These are phyloP conservation scores for Rhizopogon vulgaris DNA, from an alignment of 768 basidiomycete species.

Conservation along the genomic window DNA sequence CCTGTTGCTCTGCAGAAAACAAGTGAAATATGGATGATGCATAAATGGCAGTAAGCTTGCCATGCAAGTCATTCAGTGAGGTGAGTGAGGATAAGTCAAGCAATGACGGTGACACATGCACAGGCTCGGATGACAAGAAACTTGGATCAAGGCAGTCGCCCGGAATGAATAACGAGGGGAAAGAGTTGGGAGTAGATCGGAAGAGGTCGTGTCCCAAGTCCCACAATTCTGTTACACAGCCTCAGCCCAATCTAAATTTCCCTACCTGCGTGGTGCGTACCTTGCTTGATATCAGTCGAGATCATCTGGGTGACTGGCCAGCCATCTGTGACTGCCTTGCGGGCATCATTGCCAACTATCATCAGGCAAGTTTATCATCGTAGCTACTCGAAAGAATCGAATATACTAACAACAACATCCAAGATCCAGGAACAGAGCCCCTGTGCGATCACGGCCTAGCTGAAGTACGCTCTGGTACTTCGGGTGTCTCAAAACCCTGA, in stretches of 20 bases:
- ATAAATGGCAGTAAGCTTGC: slow-evolving; percentile 44
- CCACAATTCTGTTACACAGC: slow-evolving; percentile 45
- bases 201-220: slow-evolving; percentile 58
- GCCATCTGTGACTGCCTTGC: slow-evolving; percentile 36
- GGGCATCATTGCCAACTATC: slow-evolving; percentile 35
- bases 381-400: neutral
- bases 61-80: slow-evolving; percentile 40
- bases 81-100: slow-evolving; percentile 26
- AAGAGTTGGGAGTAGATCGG: slow-evolving; percentile 41
- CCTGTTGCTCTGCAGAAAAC: slow-evolving; percentile 2
- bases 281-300: slow-evolving; percentile 32
- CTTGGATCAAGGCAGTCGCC: slow-evolving; percentile 48
- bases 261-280: slow-evolving; percentile 13
- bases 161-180: slow-evolving; percentile 48
- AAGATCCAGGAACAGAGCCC: slow-evolving; percentile 37
- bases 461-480: slow-evolving; percentile 24
- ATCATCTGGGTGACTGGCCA: slow-evolving; percentile 32
- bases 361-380: neutral
- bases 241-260: neutral
- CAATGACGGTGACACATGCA: slow-evolving; percentile 7
- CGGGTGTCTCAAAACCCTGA: slow-evolving; percentile 14
- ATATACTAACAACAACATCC: slow-evolving; percentile 36
- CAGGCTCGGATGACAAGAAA: slow-evolving; percentile 29
- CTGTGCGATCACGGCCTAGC: slow-evolving; percentile 29
- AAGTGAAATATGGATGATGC: slow-evolving; percentile 42